A percentile compares a stretch with the other conserved stretches of the same genome.
phyloP scores from a whole-genome alignment of 1,284 basidiomycete species.

The Exobasidium rhododendri region DNA sequence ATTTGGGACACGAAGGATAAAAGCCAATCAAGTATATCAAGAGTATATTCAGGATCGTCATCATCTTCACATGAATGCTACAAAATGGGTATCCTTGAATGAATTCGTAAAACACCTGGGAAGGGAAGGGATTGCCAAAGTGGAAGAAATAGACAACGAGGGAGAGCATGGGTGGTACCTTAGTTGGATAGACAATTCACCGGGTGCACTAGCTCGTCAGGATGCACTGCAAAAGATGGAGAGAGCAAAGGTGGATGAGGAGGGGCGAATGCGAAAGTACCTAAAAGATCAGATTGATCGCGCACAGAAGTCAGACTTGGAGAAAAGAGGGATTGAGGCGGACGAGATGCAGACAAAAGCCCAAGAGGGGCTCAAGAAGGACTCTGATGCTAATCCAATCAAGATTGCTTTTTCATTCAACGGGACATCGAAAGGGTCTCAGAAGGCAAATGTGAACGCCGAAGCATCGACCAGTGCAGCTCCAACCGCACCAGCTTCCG shows the following conservation, averaged over 20 bases:
- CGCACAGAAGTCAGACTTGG: slow-evolving; percentile 59
- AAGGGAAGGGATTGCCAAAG: slow-evolving; percentile 77
- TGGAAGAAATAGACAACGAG: slow-evolving; percentile 67
- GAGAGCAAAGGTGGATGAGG: slow-evolving; percentile 82
- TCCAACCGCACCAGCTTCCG: neutral
- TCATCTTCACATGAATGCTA: slow-evolving; percentile 98
- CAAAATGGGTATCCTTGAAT: slow-evolving; percentile 91
- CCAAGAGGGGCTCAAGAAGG: slow-evolving; percentile 25
- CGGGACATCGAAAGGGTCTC: slow-evolving; percentile 2
- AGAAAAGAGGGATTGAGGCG: slow-evolving; percentile 15
- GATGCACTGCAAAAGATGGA: slow-evolving; percentile 92
- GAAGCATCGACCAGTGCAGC: neutral
- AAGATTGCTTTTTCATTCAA: slow-evolving; percentile 30
- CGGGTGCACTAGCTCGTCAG: slow-evolving; percentile 85
- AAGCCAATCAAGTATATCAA: slow-evolving; percentile 92
- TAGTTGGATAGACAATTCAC: slow-evolving; percentile 92
- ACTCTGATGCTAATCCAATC: slow-evolving; percentile 23
- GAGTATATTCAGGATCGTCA: slow-evolving; percentile 93
- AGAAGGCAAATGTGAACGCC: neutral
- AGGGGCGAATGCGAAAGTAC: slow-evolving; percentile 83
- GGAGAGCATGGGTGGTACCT: slow-evolving; percentile 97
- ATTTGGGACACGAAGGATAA: slow-evolving; percentile 48
- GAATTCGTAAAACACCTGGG: slow-evolving; percentile 92
- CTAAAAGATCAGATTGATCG: slow-evolving; percentile 92
- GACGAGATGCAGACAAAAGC: neutral